Base-by-base conservation (phyloP, 1,284 basidiomycete genomes). In the Gomphus bonarii region DNA sequence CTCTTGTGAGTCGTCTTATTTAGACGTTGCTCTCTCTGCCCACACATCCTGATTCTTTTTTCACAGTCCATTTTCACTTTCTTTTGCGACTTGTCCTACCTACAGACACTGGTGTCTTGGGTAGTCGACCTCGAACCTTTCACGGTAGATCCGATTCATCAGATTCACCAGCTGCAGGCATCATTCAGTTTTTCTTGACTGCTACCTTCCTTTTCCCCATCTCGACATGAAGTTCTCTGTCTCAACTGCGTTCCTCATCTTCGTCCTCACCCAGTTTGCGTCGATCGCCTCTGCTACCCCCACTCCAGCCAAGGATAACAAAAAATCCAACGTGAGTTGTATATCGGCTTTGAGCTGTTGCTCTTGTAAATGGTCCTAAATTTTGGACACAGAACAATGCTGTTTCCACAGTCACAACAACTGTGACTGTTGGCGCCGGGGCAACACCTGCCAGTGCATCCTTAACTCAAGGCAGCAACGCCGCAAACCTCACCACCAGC, bases 31-130 rank as follows among this genome's bases (percentile, higher is more conserved):
- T n/a, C n/a, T n/a, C n/a, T n/a, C n/a, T 14, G 36, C 7, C 7
- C 7, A 7, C 18, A 28, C 22, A 6, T 49, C 10, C 47, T 33
- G 7, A 35, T 33, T 18, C 33, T 36, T 35, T 10, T 54, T 54
- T 51, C 33, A 0, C 16, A 31, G 52, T 31, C 42, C 20, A n/a
- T 16, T 2, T 30, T 28, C 18, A 14, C 52, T n/a, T 54, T 40
- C 52, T 44, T 54, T 44, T 22, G 4, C 18, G 5, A 8, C 36
- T 40, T 28, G 10, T 11, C 20, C 50, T 51, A 51, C 40, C 40
- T 42, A 6, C 53, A 55, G 54, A 48, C 54, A 55, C 54, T 47
- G 54, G 54, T 55, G 54, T 55, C 54, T 31, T 48, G 7, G 44
- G 31, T 11, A 22, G 14, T 55, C 25, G 10, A 46, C 7, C 53